Conservation (phyloP, 1,284 basidiomycete species). For the Leccinum pallidistipes region DNA sequence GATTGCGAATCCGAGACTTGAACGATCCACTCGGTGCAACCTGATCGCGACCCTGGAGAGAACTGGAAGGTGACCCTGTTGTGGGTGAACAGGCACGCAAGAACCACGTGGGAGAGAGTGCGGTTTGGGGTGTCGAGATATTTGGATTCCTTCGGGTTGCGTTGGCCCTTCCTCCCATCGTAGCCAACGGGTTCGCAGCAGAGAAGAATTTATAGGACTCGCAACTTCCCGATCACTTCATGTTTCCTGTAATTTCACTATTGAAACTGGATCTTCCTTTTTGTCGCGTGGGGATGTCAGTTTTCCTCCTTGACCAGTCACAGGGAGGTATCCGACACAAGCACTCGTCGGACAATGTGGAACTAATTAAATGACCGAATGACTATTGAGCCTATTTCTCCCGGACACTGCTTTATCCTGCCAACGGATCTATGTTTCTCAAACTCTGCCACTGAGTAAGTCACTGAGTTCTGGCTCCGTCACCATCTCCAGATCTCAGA, state of each 20-base stretch:
- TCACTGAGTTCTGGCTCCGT: constrained; percentile 24
- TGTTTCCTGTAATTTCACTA: constrained; percentile 9
- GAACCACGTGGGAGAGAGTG: constrained; percentile 29
- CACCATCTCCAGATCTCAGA: constrained; percentile 37
- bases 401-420: constrained; percentile 26
- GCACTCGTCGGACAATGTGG: constrained; percentile 13
- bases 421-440: constrained; percentile 36
- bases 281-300: constrained; percentile 16
- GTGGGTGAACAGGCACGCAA: constrained; percentile 18
- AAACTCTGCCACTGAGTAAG: constrained; percentile 16
- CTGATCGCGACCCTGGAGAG: constrained; percentile 13
- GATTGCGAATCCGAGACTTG: constrained; percentile 14
- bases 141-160: constrained; percentile 11
- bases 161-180: constrained; percentile 16
- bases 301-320: constrained; percentile 8
- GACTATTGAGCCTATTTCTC: constrained; percentile 19
- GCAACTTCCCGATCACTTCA: constrained; percentile 23
- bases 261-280: constrained; percentile 13
- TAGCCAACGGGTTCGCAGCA: constrained; percentile 10
- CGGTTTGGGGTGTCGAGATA: constrained; percentile 22
- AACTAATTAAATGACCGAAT: constrained; percentile 4
- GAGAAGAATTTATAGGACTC: constrained; percentile 15
- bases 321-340: constrained; percentile 5
- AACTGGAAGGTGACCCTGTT: constrained; percentile 1
- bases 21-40: constrained; percentile 15